Conservation (phyloP, 192 early-diverging fungal genomes). For the Glomus cerebriforme region DNA sequence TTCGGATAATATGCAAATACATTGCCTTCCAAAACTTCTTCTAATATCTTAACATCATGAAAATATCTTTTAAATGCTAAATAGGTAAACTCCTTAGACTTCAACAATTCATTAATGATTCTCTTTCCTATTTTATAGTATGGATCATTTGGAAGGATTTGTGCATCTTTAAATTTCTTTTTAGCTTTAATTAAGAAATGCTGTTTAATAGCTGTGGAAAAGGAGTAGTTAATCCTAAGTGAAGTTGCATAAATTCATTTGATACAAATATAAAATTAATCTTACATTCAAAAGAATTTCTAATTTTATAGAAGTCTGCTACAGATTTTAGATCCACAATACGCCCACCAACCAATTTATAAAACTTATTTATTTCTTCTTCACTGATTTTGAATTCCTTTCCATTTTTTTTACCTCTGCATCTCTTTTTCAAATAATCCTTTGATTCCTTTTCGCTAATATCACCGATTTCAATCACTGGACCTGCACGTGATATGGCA, state of each 20-base stretch:
- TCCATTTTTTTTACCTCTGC: too few species aligned
- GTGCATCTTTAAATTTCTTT: background rate
- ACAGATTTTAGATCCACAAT: background rate
- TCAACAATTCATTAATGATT: background rate
- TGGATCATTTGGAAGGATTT: background rate
- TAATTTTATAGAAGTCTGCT: background rate
- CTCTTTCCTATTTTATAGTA: conserved; percentile 13
- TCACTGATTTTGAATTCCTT: background rate
- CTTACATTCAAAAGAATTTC: background rate
- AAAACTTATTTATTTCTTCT: background rate
- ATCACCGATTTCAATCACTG: too few species aligned
- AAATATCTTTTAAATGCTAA: background rate
- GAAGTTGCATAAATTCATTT: too few species aligned
- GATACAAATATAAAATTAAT: background rate
- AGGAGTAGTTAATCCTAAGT: background rate
- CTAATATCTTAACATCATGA: background rate
- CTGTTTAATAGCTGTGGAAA: background rate
- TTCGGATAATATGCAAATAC: too few species aligned
- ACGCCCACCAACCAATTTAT: conserved; percentile 10
- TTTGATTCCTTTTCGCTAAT: too few species aligned
- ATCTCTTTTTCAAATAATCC: too few species aligned
- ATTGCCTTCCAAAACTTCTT: too few species aligned
- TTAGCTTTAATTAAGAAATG: background rate
- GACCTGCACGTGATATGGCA: too few species aligned
- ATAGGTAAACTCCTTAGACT: background rate